phyloP scores from a whole-genome alignment of 495 filamentous ascomycete species.

The Neurospora cerealis region DNA sequence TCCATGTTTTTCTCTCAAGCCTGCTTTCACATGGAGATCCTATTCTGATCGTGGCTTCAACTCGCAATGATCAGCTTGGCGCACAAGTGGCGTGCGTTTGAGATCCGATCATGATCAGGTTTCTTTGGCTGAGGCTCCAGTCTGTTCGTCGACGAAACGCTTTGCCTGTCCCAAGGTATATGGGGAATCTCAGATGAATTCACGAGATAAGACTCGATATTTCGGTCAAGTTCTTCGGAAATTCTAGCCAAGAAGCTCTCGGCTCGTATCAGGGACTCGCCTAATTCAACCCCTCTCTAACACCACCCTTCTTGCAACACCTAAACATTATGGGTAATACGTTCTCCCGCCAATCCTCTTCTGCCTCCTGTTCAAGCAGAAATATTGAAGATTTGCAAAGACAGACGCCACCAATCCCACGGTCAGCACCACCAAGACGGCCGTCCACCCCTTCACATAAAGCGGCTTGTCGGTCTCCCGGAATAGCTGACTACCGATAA shows the following conservation, averaged over 20 bases:
- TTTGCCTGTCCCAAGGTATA: neutral
- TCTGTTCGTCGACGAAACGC: neutral
- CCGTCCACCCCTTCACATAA: constrained; percentile 27
- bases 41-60: neutral
- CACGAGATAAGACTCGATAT: neutral
- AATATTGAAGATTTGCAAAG: constrained; percentile 18
- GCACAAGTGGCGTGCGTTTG: neutral
- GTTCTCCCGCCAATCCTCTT: constrained; percentile 5
- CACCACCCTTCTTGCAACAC: neutral
- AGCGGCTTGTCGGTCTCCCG: constrained; percentile 40
- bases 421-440: constrained; percentile 10
- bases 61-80: neutral
- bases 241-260: neutral
- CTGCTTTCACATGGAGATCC: neutral
- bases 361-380: constrained; percentile 12
- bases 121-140: neutral
- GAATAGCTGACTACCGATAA: constrained; percentile 46
- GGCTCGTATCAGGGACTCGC: neutral
- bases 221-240: neutral
- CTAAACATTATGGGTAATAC: constrained; percentile 1
- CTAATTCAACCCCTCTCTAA: neutral
- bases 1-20: neutral
- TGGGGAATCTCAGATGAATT: neutral
- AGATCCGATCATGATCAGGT: neutral
- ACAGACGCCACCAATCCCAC: constrained; percentile 9